Evolutionary conservation across 2,329 filamentous ascomycete species (phyloP).

Genomic region (Fusarium piperis): DNA sequence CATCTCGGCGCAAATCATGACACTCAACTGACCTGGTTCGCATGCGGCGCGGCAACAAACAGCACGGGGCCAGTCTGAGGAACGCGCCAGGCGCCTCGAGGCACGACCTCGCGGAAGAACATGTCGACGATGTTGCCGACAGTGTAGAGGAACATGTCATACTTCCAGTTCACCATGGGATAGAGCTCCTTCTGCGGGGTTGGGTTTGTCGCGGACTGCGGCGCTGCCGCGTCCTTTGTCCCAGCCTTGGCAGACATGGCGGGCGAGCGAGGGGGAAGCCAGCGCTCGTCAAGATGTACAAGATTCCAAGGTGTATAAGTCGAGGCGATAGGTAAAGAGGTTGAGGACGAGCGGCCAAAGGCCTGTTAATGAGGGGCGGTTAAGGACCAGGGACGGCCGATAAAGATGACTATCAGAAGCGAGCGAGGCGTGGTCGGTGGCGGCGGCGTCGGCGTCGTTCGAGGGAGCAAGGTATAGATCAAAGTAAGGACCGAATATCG

Average conservation of each 20-base stretch:
- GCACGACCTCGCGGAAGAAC: slow-evolving; percentile 98
- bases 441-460: neutral
- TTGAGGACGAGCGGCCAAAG: slow-evolving; percentile 9
- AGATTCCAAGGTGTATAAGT: neutral
- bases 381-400: neutral
- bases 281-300: slow-evolving; percentile 13
- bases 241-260: slow-evolving; percentile 36
- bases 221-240: slow-evolving; percentile 38
- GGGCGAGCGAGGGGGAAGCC: slow-evolving; percentile 11
- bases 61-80: slow-evolving; percentile 89
- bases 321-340: slow-evolving; percentile 17
- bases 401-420: neutral
- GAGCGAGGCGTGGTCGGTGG: neutral
- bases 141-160: slow-evolving; percentile 80
- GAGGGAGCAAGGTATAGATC: slow-evolving; percentile 7
- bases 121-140: slow-evolving; percentile 89
- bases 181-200: slow-evolving; percentile 64
- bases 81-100: slow-evolving; percentile 93
- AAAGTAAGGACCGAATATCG: slow-evolving; percentile 5
- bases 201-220: slow-evolving; percentile 36
- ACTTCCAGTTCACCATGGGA: slow-evolving; percentile 78
- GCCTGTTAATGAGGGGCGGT: slow-evolving; percentile 20
- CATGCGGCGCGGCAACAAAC: slow-evolving; percentile 95
- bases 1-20: neutral
- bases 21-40: slow-evolving; percentile 77